Evolutionary conservation across 140 eudicot species (phyloP).

Genomic region (Anethum foeniculum): DNA sequence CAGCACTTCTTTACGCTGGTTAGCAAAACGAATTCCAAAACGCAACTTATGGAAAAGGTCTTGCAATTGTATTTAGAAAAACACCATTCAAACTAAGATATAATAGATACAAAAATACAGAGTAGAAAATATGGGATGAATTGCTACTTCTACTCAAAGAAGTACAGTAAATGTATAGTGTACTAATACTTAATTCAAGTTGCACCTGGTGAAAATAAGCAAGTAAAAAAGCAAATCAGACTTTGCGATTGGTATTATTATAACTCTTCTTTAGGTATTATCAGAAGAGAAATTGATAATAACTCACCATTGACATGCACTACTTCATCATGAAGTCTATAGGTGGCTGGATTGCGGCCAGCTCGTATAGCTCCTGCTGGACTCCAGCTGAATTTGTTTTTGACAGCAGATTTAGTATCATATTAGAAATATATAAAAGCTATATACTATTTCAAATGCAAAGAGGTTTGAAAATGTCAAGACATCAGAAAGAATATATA

Average conservation of each 20-base stretch:
- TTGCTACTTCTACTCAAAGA: background rate
- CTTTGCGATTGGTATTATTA: background rate
- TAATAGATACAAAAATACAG: background rate
- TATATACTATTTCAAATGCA: background rate
- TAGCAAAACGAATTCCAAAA: background rate
- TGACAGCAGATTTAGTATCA: slow-evolving; percentile 7
- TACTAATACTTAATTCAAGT: background rate
- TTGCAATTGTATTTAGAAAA: background rate
- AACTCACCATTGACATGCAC: slow-evolving; percentile 71
- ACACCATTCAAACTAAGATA: background rate
- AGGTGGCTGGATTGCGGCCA: slow-evolving; percentile 88
- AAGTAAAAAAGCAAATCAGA: background rate
- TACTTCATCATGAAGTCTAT: slow-evolving; percentile 58
- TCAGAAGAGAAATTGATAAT: background rate
- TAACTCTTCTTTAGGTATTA: background rate
- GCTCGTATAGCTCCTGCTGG: slow-evolving; percentile 95
- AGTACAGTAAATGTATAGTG: background rate
- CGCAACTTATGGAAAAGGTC: background rate
- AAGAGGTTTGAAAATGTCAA: background rate
- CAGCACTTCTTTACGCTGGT: background rate
- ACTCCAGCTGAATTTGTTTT: slow-evolving; percentile 64
- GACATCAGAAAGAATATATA: background rate
- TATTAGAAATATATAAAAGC: background rate
- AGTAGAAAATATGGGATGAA: background rate
- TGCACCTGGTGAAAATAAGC: background rate